Conservation (phyloP, 78 protist genomes). For the Cavenderia fasciculata region DNA sequence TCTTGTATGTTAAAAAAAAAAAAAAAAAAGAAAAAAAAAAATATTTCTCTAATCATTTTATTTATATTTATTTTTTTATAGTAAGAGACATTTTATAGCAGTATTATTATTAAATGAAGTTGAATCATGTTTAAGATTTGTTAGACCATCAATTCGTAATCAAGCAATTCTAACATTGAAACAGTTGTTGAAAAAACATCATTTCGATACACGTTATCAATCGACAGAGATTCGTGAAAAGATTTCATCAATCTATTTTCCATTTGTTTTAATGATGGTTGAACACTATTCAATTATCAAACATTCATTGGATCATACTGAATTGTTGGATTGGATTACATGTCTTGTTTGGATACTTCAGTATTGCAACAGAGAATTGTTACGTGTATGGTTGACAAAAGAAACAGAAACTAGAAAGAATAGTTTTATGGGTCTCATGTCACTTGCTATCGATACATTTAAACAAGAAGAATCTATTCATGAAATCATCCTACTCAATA, state of each 20-base stretch:
- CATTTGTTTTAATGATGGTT: constrained; percentile 63
- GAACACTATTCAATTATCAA: constrained; percentile 66
- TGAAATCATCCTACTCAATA: constrained; percentile 27
- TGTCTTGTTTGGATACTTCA: constrained; percentile 64
- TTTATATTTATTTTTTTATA: background rate
- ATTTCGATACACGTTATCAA: constrained; percentile 63
- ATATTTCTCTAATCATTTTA: too few species aligned
- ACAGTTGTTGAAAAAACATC: constrained; percentile 71
- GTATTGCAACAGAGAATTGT: constrained; percentile 34
- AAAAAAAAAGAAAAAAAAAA: too few species aligned
- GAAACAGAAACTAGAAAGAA: constrained; percentile 46
- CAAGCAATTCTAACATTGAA: constrained; percentile 69
- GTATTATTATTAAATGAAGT: constrained; percentile 43
- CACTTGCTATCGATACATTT: constrained; percentile 28
- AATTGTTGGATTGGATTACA: constrained; percentile 62
- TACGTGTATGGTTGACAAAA: constrained; percentile 36
- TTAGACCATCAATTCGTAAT: constrained; percentile 24
- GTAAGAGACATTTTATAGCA: constrained; percentile 60
- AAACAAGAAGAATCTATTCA: constrained; percentile 67
- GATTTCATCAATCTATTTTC: constrained; percentile 78
- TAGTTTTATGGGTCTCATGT: constrained; percentile 7
- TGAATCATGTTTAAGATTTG: constrained; percentile 46
- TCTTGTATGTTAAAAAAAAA: constrained; percentile 70
- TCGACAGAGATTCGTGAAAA: constrained; percentile 37
- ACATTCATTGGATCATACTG: constrained; percentile 50